Percentiles rank a stretch among this genome's conserved stretches.
Conservation (phyloP, 2,329 filamentous ascomycete genomes). For the Daldinia sp. region DNA sequence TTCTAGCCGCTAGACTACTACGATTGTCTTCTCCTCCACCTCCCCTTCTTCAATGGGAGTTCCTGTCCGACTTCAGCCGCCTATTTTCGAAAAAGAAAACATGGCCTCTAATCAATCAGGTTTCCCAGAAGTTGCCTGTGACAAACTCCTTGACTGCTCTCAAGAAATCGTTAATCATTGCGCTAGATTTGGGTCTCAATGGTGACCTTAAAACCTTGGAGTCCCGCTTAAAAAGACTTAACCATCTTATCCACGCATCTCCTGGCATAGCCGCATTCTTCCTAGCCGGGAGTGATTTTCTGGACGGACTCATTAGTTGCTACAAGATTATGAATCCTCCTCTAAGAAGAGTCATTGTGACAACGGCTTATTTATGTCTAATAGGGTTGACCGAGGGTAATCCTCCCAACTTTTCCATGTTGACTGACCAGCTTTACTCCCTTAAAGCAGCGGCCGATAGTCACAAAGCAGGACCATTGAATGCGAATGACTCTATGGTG, state of each 20-base stretch:
- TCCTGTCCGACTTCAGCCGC: slow-evolving; percentile 76
- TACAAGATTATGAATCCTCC: slow-evolving; percentile 74
- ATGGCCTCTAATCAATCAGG: slow-evolving; percentile 60
- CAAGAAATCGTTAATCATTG: slow-evolving; percentile 72
- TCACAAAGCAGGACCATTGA: slow-evolving; percentile 67
- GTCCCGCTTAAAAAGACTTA: slow-evolving; percentile 67
- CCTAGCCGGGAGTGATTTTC: slow-evolving; percentile 86
- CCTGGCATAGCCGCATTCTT: slow-evolving; percentile 71
- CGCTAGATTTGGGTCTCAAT: slow-evolving; percentile 71
- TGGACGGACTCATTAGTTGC: slow-evolving; percentile 78
- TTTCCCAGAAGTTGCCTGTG: slow-evolving; percentile 66
- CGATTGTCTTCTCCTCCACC: slow-evolving; percentile 57
- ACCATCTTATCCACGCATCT: slow-evolving; percentile 72
- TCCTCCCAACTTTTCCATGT: slow-evolving; percentile 76
- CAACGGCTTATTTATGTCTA: slow-evolving; percentile 80
- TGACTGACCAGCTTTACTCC: slow-evolving; percentile 86
- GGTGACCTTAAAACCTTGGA: slow-evolving; percentile 68
- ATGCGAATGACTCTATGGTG: slow-evolving; percentile 78
- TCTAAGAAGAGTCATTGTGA: slow-evolving; percentile 75
- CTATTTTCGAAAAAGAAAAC: slow-evolving; percentile 74
- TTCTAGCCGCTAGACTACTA: slow-evolving; percentile 71
- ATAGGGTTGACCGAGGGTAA: slow-evolving; percentile 75
- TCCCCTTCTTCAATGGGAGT: slow-evolving; percentile 70
- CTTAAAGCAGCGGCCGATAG: slow-evolving; percentile 78
- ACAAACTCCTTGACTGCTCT: slow-evolving; percentile 68